phyloP scores from a whole-genome alignment of 768 basidiomycete species.

The Tricholoma bakamatsutake region DNA sequence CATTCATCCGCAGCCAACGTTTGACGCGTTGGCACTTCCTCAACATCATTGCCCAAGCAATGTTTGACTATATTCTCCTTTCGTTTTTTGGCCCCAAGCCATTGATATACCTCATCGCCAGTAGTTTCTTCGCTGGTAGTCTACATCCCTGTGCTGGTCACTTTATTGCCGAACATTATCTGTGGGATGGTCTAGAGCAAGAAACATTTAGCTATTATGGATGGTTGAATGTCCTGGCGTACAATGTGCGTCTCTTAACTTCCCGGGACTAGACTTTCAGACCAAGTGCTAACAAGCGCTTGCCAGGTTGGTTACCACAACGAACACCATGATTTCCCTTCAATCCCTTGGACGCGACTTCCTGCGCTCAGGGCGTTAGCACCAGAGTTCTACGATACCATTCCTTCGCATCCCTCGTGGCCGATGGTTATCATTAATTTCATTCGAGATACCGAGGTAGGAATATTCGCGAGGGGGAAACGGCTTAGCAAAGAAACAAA shows the following conservation, averaged over 20 bases:
- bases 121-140: constrained; percentile 94
- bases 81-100: constrained; percentile 35
- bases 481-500: constrained; percentile 39
- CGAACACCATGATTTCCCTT: constrained; percentile 99
- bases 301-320: constrained; percentile 94
- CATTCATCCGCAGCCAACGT: constrained; percentile 80
- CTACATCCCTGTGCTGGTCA: constrained; percentile 95
- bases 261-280: background rate
- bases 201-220: constrained; percentile 99
- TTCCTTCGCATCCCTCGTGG: constrained; percentile 90
- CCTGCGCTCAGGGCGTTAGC: constrained; percentile 79
- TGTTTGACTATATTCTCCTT: constrained; percentile 68
- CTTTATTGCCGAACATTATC: constrained; percentile 96
- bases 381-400: constrained; percentile 85
- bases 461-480: constrained; percentile 86
- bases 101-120: constrained; percentile 77
- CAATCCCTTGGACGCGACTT: constrained; percentile 90
- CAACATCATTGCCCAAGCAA: constrained; percentile 66
- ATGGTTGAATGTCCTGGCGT: constrained; percentile 80
- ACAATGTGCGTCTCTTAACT: constrained; percentile 63
- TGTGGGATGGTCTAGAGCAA: constrained; percentile 88
- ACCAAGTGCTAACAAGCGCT: background rate
- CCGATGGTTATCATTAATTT: constrained; percentile 93
- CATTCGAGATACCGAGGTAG: constrained; percentile 84
- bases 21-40: constrained; percentile 80